A percentile compares a stretch with the other conserved stretches of the same genome.
phyloP scores from a whole-genome alignment of 2,329 filamentous ascomycete genomes.

The Plectosphaerella sp. region DNA sequence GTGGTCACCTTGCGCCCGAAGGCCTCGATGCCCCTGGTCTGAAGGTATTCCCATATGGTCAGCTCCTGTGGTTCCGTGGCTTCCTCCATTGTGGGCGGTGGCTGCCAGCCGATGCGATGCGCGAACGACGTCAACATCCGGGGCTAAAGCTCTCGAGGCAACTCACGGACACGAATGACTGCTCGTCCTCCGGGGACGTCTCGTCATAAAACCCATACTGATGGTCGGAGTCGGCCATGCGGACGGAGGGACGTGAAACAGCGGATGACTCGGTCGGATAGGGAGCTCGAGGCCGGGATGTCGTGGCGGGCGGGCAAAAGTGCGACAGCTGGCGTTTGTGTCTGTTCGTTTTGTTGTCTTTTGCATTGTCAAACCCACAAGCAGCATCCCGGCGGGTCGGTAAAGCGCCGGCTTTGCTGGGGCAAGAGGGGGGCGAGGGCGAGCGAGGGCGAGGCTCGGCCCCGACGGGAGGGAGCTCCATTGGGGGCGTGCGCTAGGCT shows the following conservation, averaged over 20 bases:
- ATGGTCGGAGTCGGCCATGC: slow-evolving; percentile 37
- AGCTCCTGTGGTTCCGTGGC: slow-evolving; percentile 4
- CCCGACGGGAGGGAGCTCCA: no score
- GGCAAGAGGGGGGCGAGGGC: no score
- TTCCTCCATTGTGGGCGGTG: neutral
- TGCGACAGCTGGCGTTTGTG: no score
- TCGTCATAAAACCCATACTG: slow-evolving; percentile 43
- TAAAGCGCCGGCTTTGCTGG: no score
- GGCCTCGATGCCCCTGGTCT: slow-evolving; percentile 86
- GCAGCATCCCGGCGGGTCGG: no score
- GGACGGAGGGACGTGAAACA: slow-evolving; percentile 1
- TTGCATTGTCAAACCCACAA: no score
- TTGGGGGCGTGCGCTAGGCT: no score
- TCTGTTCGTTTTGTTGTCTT: no score
- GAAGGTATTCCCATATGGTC: slow-evolving; percentile 12
- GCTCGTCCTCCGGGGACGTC: slow-evolving; percentile 39
- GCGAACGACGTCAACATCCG: neutral
- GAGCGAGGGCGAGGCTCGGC: no score
- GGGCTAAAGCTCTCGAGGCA: slow-evolving; percentile 4
- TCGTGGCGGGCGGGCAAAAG: no score
- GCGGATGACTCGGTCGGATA: no score
- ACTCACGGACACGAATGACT: slow-evolving; percentile 37
- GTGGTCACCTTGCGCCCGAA: slow-evolving; percentile 94
- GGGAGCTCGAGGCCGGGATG: no score
- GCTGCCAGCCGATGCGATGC: neutral